Evolutionary conservation across 768 basidiomycete species (phyloP).

Genomic region (Cystofilobasidium macerans): DNA sequence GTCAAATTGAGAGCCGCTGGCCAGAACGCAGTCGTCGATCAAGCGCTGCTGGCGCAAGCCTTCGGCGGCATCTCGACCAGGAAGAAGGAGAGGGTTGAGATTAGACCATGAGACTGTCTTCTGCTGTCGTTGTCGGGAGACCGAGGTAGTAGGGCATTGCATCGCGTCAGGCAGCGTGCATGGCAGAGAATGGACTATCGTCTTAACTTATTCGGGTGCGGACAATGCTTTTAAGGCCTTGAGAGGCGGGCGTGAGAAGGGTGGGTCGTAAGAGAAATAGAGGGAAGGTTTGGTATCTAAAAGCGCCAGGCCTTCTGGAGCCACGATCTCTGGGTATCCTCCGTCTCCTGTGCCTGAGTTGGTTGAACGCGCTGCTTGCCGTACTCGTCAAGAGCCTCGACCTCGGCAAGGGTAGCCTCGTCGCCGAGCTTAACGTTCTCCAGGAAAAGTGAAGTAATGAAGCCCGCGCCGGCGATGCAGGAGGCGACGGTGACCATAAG

Average conservation of each 20-base stretch:
- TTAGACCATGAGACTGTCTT: background rate
- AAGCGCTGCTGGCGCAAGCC: background rate
- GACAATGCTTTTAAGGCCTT: too few relatives aligned
- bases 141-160: too few relatives aligned
- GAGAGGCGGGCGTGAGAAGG: too few relatives aligned
- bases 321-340: background rate
- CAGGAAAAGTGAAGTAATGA: slow-evolving; percentile 28
- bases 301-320: background rate
- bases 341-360: background rate
- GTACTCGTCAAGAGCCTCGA: slow-evolving; percentile 18
- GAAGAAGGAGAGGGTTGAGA: background rate
- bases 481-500: slow-evolving; percentile 32
- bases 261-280: too few relatives aligned
- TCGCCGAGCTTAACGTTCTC: slow-evolving; percentile 30
- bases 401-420: slow-evolving; percentile 29
- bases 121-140: background rate
- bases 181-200: too few relatives aligned
- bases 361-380: background rate
- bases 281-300: too few relatives aligned
- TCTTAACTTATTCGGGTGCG: too few relatives aligned
- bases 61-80: background rate
- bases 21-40: background rate
- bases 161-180: too few relatives aligned
- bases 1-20: background rate
- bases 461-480: slow-evolving; percentile 24